Base-by-base conservation (phyloP, 192 early-diverging fungal genomes). In the Hyaloraphidium curvatum region DNA sequence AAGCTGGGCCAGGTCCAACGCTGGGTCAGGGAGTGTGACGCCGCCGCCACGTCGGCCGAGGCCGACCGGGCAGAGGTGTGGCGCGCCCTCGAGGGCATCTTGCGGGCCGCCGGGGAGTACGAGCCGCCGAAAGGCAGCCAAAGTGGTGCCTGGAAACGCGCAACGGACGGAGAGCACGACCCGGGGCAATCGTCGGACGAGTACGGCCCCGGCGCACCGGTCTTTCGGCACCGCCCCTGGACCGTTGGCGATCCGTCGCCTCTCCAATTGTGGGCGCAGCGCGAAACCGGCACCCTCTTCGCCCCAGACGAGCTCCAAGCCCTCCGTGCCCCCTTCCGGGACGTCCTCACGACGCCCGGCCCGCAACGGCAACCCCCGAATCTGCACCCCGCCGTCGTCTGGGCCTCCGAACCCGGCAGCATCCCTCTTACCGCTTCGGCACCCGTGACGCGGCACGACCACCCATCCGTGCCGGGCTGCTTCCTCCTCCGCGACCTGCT, bases 11-110 rank as follows among this genome's bases (percentile, higher is more conserved):
- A 74, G 0, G 50, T 81, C 16, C 79, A 81, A 50, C 62, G 79
- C 7, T 81, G 79, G 79, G 74, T 77, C 25, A 62, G 79, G n/a
- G 79, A 77, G 41, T 81, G 79, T 48, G 79, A 81, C 59, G 79
- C 79, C 2, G 78, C 73, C n/a, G 67, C 67, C 0, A 59, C 60
- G 16, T 56, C 70, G 26, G 66, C 62, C 40, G 64, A 61, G 2
- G 61, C 60, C 19, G 59, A 59, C 40, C 62, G 58, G 21, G 64
- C 62, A 11, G 54, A 69, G 39, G 67, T 81, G 1, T 65, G 77
- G 61, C 39, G 69, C 13, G 76, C 75, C 0, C 51, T 81, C 39
- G 79, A 81, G 55, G 63, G 67, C n/a, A 75, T 79, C 48, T 59
- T 81, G n/a, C 48, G 79, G 43, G 74, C 76, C 0, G 70, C 76